phyloP scores from a whole-genome alignment of 345 rosid genomes.

The Linum lewisii region DNA sequence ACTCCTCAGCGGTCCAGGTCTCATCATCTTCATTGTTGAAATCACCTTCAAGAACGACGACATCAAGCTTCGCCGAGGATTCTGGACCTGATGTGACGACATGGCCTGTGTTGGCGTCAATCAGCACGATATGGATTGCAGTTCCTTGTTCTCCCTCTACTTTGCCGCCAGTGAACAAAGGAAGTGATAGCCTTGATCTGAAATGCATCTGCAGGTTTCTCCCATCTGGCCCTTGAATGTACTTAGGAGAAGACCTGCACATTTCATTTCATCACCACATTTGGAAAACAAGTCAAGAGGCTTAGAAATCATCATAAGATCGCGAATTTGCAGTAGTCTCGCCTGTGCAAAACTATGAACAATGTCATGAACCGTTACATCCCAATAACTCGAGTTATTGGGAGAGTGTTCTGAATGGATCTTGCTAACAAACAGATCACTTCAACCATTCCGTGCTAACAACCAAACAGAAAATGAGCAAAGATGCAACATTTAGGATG shows the following conservation, averaged over 20 bases:
- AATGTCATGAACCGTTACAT: too few relatives aligned
- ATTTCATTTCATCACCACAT: not conserved
- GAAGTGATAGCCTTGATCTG: slow-evolving; percentile 24
- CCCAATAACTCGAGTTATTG: too few relatives aligned
- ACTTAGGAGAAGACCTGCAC: slow-evolving; percentile 23
- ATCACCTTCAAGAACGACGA: slow-evolving; percentile 33
- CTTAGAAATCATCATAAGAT: not conserved
- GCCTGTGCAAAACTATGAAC: too few relatives aligned
- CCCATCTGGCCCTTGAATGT: slow-evolving; percentile 16
- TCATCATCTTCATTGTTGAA: slow-evolving; percentile 27
- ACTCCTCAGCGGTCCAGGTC: slow-evolving; percentile 25
- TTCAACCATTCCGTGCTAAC: too few relatives aligned
- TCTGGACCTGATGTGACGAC: slow-evolving; percentile 29
- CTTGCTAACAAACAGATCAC: too few relatives aligned
- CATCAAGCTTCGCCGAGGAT: slow-evolving; percentile 25
- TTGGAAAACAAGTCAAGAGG: not conserved
- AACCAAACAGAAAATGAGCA: too few relatives aligned
- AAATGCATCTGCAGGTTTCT: slow-evolving; percentile 31
- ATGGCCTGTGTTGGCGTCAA: slow-evolving; percentile 21
- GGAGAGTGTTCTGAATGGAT: too few relatives aligned
- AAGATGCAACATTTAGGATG: too few relatives aligned
- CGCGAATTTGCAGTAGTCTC: not conserved
- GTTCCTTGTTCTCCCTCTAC: slow-evolving; percentile 29
- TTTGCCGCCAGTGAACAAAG: slow-evolving; percentile 28
- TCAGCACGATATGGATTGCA: slow-evolving; percentile 20